Evolutionary conservation across 139 green algal species (phyloP).

Genomic region (Chlamydomonas incerta): DNA sequence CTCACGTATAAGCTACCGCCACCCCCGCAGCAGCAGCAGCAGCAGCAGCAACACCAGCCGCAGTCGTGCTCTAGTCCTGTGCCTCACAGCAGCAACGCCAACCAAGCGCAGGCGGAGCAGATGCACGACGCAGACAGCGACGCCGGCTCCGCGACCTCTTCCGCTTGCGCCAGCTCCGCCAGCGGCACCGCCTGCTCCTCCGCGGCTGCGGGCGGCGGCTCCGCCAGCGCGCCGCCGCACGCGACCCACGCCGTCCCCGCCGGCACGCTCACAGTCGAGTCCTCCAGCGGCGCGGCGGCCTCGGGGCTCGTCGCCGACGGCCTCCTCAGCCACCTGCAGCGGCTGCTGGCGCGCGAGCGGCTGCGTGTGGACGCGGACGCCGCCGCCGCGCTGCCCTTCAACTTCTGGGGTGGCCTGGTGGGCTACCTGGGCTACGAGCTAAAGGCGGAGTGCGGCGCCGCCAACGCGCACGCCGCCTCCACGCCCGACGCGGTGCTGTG

Average conservation of each 20-base stretch:
- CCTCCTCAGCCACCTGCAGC: slow-evolving; percentile 68
- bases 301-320: not conserved
- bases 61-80: too few relatives aligned
- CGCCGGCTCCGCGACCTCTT: not conserved
- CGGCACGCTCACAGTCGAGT: slow-evolving; percentile 9
- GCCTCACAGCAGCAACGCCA: too few relatives aligned
- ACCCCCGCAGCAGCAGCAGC: not conserved
- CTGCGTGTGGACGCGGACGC: slow-evolving; percentile 43
- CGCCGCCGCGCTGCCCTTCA: slow-evolving; percentile 84
- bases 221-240: not conserved
- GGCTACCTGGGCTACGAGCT: slow-evolving; percentile 99
- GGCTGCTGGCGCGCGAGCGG: slow-evolving; percentile 41
- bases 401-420: slow-evolving; percentile 95
- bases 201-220: not conserved
- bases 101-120: slow-evolving; percentile 20
- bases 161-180: not conserved
- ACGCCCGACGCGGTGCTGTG: slow-evolving; percentile 90
- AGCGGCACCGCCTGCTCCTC: not conserved
- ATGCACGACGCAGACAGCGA: not conserved
- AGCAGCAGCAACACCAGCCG: too few relatives aligned
- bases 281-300: not conserved
- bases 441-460: slow-evolving; percentile 82
- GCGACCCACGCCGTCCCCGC: not conserved
- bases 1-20: slow-evolving; percentile 78
- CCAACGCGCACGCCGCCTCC: slow-evolving; percentile 51